Evolutionary conservation across 78 protist genomes (phyloP).

Genomic region (Polysphondylium violaceum): DNA sequence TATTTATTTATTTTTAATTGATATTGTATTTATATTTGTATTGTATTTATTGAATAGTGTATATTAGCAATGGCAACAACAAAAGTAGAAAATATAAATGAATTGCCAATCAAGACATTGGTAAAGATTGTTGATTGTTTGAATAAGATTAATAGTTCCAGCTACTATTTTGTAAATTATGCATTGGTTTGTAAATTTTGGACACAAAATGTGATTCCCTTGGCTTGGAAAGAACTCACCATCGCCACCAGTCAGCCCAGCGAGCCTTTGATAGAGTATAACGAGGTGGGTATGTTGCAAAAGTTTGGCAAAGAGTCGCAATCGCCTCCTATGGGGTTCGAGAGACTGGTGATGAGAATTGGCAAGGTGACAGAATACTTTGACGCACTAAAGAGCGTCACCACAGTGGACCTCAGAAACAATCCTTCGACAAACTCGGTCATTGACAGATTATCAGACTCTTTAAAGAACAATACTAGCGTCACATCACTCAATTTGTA

Average conservation of each 20-base stretch:
- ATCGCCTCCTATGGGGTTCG: background rate
- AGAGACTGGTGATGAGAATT: conserved; percentile 47
- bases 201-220: conserved; percentile 42
- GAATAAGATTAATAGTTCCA: conserved; percentile 36
- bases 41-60: too few relatives aligned
- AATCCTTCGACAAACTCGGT: conserved; percentile 62
- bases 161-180: conserved; percentile 66
- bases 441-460: conserved; percentile 47
- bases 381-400: background rate
- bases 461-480: conserved; percentile 42
- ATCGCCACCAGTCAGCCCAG: conserved; percentile 68
- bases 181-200: conserved; percentile 60
- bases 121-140: conserved; percentile 35
- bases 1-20: background rate
- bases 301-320: background rate
- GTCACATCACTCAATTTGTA: conserved; percentile 33
- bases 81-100: conserved; percentile 66
- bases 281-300: conserved; percentile 33
- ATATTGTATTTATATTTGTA: too few relatives aligned
- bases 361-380: conserved; percentile 59
- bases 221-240: conserved; percentile 45
- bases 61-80: conserved; percentile 3
- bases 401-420: conserved; percentile 42
- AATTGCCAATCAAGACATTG: conserved; percentile 49
- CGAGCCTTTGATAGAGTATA: conserved; percentile 44